Conservation (phyloP, 257 asterid genomes). For the Ilex aquifolium region DNA sequence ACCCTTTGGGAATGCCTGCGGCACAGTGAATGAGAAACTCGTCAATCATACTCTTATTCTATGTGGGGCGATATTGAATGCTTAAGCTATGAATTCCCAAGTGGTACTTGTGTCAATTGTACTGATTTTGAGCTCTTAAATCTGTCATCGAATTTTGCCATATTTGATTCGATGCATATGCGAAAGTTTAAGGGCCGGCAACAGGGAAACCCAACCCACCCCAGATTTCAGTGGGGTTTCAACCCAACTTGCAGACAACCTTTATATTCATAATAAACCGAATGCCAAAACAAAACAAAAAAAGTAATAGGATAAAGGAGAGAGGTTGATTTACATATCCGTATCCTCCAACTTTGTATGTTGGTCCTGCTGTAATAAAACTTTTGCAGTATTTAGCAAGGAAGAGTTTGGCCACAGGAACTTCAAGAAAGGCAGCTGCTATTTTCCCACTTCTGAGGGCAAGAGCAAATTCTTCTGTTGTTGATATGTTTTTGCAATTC, state of each 20-base stretch:
- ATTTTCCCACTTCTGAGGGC: constrained; percentile 24
- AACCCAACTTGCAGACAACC: too few species aligned
- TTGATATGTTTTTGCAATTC: constrained; percentile 8
- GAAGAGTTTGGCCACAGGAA: constrained; percentile 30
- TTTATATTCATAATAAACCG: background rate
- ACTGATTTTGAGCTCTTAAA: too few species aligned
- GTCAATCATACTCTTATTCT: too few species aligned
- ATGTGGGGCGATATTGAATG: too few species aligned
- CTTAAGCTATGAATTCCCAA: too few species aligned
- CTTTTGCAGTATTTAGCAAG: constrained; percentile 36
- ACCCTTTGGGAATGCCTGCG: constrained; percentile 44
- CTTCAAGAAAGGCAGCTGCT: constrained; percentile 34
- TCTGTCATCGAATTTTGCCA: too few species aligned
- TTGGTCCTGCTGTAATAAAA: constrained; percentile 31
- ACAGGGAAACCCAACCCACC: too few species aligned
- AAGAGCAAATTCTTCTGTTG: constrained; percentile 7
- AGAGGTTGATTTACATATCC: constrained; percentile 26
- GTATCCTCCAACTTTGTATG: constrained; percentile 35
- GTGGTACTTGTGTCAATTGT: too few species aligned
- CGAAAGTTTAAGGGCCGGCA: too few species aligned
- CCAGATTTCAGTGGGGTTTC: too few species aligned
- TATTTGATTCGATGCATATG: too few species aligned
- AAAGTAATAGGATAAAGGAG: background rate
- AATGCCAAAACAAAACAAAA: background rate
- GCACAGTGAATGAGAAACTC: background rate